A percentile compares a stretch with the other conserved stretches of the same genome.
Evolutionary conservation across 306 rosid species (phyloP).

Genomic region (Pyrus pyrifolia): DNA sequence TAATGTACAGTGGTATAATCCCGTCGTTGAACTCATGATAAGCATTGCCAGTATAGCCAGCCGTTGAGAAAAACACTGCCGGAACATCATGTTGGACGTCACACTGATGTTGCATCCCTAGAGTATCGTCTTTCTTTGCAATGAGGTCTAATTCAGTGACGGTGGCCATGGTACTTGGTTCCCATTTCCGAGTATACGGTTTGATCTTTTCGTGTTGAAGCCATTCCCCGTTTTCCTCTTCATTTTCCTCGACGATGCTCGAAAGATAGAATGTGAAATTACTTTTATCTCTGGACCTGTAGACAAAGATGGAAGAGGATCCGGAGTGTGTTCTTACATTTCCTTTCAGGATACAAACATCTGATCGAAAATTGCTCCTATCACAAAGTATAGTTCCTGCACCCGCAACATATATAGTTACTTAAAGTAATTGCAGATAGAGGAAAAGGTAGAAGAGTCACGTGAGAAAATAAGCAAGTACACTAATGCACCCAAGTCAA

Average conservation of each 20-base stretch:
- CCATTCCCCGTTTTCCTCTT: neutral
- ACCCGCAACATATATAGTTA: neutral
- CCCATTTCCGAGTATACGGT: constrained; percentile 95
- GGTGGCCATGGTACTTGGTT: constrained; percentile 57
- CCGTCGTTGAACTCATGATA: constrained; percentile 97
- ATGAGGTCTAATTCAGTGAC: constrained; percentile 57
- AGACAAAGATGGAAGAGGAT: constrained; percentile 65
- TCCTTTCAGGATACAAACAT: constrained; percentile 82
- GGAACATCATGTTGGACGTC: constrained; percentile 77
- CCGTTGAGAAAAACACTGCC: constrained; percentile 79
- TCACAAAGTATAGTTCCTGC: constrained; percentile 77
- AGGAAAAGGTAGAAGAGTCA: neutral
- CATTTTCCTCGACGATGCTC: neutral
- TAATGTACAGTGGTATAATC: constrained; percentile 64
- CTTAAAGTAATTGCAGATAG: neutral
- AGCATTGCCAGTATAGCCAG: constrained; percentile 89
- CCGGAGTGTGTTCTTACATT: constrained; percentile 62
- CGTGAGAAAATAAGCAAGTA: neutral
- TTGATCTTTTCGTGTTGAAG: constrained; percentile 57
- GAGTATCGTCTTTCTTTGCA: constrained; percentile 28
- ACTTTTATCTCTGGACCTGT: constrained; percentile 10
- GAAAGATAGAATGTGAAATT: constrained; percentile 10
- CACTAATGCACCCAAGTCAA: too few species aligned
- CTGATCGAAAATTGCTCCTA: constrained; percentile 73
- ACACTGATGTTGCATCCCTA: constrained; percentile 24